A percentile compares a stretch with the other conserved stretches of the same genome.
Conservation (phyloP, 257 asterid species). For the Solanum chiquidenum region DNA sequence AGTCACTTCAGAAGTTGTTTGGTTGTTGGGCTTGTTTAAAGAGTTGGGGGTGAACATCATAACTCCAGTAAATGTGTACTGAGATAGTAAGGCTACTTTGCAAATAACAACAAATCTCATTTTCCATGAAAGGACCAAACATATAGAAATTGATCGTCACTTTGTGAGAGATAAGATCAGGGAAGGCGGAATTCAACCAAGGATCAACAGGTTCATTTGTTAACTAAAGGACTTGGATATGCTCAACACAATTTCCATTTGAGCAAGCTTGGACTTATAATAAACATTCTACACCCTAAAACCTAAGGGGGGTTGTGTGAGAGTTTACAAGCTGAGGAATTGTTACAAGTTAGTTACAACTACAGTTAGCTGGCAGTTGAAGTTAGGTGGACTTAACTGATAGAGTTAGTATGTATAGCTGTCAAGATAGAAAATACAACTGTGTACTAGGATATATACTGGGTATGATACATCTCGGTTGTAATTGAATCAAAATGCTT, state of each 20-base stretch:
- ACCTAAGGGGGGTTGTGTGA: not conserved
- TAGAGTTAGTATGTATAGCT: not conserved
- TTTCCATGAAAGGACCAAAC: not conserved
- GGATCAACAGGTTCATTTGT: not conserved
- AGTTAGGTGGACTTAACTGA: not conserved
- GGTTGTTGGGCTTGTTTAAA: not conserved
- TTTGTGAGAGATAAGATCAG: not conserved
- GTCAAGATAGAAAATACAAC: not conserved
- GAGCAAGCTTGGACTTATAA: not conserved
- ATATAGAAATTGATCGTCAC: not conserved
- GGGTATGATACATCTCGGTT: not conserved
- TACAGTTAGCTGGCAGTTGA: not conserved
- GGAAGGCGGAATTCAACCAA: not conserved
- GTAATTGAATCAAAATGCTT: not conserved
- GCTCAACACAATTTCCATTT: not conserved
- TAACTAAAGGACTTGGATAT: not conserved
- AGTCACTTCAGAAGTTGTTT: not conserved
- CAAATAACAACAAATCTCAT: not conserved
- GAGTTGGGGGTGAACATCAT: not conserved
- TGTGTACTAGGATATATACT: not conserved
- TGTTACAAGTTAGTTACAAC: not conserved
- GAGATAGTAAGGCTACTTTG: not conserved
- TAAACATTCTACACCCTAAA: not conserved
- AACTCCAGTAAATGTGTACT: not conserved
- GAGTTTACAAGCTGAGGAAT: not conserved